Evolutionary conservation across 805 yeast genomes (phyloP), one percentile per base, ranked within the genome.

Genomic region (Myxozyma melibiosi): DNA sequence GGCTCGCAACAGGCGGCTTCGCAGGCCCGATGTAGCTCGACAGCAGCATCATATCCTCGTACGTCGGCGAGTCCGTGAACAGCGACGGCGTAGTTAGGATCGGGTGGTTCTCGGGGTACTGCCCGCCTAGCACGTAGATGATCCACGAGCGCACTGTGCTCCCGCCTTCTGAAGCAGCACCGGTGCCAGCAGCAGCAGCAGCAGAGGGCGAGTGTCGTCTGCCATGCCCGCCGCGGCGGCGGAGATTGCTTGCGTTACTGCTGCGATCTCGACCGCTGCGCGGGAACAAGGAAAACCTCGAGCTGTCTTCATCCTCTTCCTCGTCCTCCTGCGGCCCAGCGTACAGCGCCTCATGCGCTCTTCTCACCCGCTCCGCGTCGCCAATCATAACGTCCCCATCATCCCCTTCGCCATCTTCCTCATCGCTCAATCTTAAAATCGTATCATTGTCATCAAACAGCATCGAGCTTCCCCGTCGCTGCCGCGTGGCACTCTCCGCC

Each of bases 121-220:
- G 70, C 39, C 84, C 84, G 0, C 86, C 86, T 71, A 82, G 76
- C 6, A 83, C 84, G 49, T 81, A 80, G 24, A 83, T 80, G n/a
- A 82, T 77, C 87, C 86, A 83, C 1, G 84, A 78, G 28, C 82
- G 71, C 38, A 62, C 51, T 2, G 43, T 50, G 35, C 33, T 27
- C 2, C 47, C 44, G 9, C 27, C 30, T 43, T 25, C 38, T 6
- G 20, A 39, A 3, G 41, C 30, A 14, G 40, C n/a, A n/a, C n/a
- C n/a, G n/a, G n/a, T n/a, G n/a, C 39, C 50, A 3, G 41, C 30
- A 14, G 40, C n/a, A n/a, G n/a, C n/a, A n/a, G n/a, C n/a, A n/a
- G n/a, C n/a, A n/a, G n/a, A n/a, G n/a, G n/a, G n/a, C n/a, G n/a
- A n/a, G n/a, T n/a, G n/a, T n/a, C n/a, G n/a, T n/a, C n/a, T n/a